A percentile compares a stretch with the other conserved stretches of the same genome.
These are phyloP conservation scores for Flagelloscypha sp. DNA, from an alignment of 768 basidiomycete species.

Conservation along the genomic window DNA sequence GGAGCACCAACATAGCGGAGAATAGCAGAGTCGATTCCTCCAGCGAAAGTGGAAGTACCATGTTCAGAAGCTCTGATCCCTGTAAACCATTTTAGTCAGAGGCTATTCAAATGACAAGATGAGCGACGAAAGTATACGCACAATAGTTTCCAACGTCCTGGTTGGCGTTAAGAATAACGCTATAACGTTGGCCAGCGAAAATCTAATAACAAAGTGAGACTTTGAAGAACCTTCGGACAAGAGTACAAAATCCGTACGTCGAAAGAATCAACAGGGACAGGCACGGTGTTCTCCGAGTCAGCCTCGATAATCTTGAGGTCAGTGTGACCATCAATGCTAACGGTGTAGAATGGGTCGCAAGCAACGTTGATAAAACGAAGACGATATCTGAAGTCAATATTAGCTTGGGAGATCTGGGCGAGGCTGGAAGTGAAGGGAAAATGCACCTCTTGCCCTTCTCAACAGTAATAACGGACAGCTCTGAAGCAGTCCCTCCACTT, in stretches of 20 bases:
- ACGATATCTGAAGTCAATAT: conserved; percentile 23
- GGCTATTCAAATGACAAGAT: conserved; percentile 1
- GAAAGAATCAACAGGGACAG: conserved; percentile 17
- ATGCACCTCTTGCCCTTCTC: conserved; percentile 11
- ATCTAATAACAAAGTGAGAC: conserved; percentile 12
- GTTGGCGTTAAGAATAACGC: conserved; percentile 17
- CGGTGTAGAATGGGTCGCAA: conserved; percentile 22
- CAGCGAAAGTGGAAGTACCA: conserved; percentile 4
- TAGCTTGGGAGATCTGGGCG: background rate
- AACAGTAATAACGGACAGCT: conserved; percentile 20
- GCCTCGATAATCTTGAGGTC: conserved; percentile 19
- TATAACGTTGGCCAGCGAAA: conserved; percentile 11
- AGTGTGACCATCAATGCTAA: conserved; percentile 20
- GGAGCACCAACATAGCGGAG: conserved; percentile 19
- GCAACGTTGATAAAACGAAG: conserved; percentile 32
- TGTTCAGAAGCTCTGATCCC: conserved; percentile 26
- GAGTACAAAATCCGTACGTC: too few species aligned
- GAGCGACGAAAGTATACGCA: conserved; percentile 4
- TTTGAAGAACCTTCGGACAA: conserved; percentile 12
- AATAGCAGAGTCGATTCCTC: conserved; percentile 16
- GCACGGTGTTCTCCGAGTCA: conserved; percentile 15
- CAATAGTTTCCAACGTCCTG: conserved; percentile 24
- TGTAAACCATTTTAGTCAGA: too few species aligned
- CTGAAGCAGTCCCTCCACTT: conserved; percentile 12
- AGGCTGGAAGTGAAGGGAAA: background rate